These are phyloP conservation scores for Aphanocladium album DNA, from an alignment of 2,329 filamentous ascomycete genomes.

Conservation along the genomic window DNA sequence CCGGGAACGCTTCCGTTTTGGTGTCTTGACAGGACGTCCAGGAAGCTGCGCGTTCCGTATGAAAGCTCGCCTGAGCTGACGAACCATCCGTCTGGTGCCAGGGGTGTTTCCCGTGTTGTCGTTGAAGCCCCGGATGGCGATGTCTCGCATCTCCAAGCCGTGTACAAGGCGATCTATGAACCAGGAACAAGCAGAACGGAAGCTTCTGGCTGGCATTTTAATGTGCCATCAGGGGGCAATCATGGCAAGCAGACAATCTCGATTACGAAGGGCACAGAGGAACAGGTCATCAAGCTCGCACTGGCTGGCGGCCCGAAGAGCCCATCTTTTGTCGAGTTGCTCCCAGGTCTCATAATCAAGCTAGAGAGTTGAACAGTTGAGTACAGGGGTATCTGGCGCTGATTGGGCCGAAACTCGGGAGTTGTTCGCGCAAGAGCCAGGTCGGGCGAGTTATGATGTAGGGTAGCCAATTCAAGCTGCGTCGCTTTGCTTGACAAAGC, in stretches of 20 bases:
- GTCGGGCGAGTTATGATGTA: neutral
- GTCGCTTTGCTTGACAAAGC: too few relatives aligned
- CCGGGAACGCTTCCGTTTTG: slow-evolving; percentile 58
- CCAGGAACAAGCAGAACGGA: neutral
- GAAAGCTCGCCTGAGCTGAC: slow-evolving; percentile 21
- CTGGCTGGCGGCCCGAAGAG: slow-evolving; percentile 13
- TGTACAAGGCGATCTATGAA: slow-evolving; percentile 27
- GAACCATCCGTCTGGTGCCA: slow-evolving; percentile 45
- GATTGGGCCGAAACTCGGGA: too few relatives aligned
- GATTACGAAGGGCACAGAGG: neutral
- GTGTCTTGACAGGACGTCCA: slow-evolving; percentile 57
- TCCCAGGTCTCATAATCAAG: slow-evolving; percentile 17
- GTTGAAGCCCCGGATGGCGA: slow-evolving; percentile 28
- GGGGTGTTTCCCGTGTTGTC: slow-evolving; percentile 44
- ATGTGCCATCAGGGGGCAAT: slow-evolving; percentile 12
- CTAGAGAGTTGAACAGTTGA: slow-evolving; percentile 11
- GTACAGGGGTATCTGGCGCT: too few relatives aligned
- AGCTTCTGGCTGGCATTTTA: slow-evolving; percentile 13
- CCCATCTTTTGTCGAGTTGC: slow-evolving; percentile 17
- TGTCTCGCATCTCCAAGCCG: slow-evolving; percentile 14
- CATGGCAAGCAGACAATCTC: slow-evolving; percentile 13
- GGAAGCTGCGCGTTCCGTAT: slow-evolving; percentile 51
- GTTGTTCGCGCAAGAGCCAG: too few relatives aligned
- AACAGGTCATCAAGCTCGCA: slow-evolving; percentile 13
- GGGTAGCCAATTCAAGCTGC: neutral